Evolutionary conservation across 768 basidiomycete species (phyloP), one percentile per base, ranked within the genome.

Genomic region (Aureoboletus auriporus): DNA sequence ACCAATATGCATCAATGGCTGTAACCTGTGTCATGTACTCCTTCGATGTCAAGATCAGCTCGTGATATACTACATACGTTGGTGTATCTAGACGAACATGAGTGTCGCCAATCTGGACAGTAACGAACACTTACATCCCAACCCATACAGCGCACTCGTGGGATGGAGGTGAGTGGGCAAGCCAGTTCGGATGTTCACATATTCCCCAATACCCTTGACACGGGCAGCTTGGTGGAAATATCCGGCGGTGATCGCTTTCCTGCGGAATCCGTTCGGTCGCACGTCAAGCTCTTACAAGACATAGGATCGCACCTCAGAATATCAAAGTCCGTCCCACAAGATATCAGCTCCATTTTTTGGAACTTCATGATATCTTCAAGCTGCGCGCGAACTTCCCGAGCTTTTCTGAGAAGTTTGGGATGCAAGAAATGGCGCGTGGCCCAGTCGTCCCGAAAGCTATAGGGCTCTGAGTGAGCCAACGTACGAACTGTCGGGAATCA

Each of bases 11-110:
- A 63, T 98, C 93, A 53, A 98, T 89, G 0, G 95, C 84, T 3
- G 96, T 97, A n/a, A 99, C 96, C 66, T 93, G 93, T 14, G 94
- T 95, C 94, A 97, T 96, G 71, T 99, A 99, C 68, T 91, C 86
- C 62, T 94, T 95, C 29, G 93, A 94, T 10, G 93, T 95, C 57
- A 95, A 72, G 52, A 96, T 94, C 47, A 95, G 77, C 62, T 97
- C 95, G 64, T 99, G 96, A 65, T 98, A 99, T 30, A 99, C 82
- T 41, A 96, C 89, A 67, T 98, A 97, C 36, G 93, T 87, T 6
- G 95, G 95, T 17, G 93, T 95, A 68, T 93, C 92, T 93, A 60
- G 9, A 50, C 20, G 31, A 49, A 29, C 31, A 30, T 61, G 37
- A 57, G 34, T 20, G 33, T 5, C 0, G 41, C 31, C 10, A 17